Evolutionary conservation across 2,329 filamentous ascomycete species (phyloP), one percentile per base, ranked within the genome.

Genomic region (Daldinia sp.): DNA sequence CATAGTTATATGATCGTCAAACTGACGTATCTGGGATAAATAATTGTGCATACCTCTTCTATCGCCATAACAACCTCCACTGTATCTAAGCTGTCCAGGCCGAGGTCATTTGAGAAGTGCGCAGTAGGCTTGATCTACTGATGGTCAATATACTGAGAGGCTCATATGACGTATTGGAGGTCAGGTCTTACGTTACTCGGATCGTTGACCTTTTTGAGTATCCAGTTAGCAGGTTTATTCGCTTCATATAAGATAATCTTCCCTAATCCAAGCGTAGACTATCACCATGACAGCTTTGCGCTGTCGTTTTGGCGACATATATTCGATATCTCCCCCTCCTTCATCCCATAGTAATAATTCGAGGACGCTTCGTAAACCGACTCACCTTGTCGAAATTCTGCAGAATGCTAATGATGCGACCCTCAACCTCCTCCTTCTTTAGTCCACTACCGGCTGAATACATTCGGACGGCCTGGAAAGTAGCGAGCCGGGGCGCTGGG

Each of bases 41-140:
- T 56, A 35, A 13, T 41, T 33, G 4, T 26, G 44, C 82, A 73
- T 83, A 94, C 92, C 90, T 99, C 96, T 89, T 99, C 96, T 84
- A 99, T 98, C 74, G 96, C 96, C 96, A 99, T 99, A 77, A 99
- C 96, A 74, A 99, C 96, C 88, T 99, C 96, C 72, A 99, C 96
- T 72, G 96, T 98, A 82, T 99, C 96, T 82, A 99, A 89, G 84
- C 92, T 97, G 86, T 99, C 96, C 78, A 99, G 87, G 74, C 94
- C 96, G 72, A 99, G 92, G 84, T 99, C 95, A 82, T 98, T 98
- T 80, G 93, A 88, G 85, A 99, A 99, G 88, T 98, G 94, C 67
- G 95, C 91, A 60, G 85, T 87, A 72, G 89, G 84, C 78, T 90
- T 93, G 81, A 99, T 93, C 95, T 98, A 57, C 76, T 76, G 44